Conservation (phyloP, 805 yeast species). For the Candida coquimbonensis region DNA sequence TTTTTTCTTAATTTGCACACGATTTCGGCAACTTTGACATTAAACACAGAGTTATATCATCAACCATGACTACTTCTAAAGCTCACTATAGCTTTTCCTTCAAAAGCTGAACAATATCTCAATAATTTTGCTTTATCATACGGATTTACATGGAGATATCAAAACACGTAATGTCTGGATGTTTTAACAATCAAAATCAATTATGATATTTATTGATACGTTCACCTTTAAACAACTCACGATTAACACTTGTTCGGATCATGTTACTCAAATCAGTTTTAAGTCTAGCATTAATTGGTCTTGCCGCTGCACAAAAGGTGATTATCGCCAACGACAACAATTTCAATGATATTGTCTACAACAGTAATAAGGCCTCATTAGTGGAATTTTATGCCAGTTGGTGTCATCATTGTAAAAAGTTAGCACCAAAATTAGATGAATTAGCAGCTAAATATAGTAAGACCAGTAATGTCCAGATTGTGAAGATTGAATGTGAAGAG, state of each 20-base stretch:
- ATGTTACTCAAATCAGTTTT: conserved; percentile 4
- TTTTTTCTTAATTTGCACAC: too few species aligned
- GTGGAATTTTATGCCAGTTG: conserved; percentile 94
- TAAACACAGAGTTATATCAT: too few species aligned
- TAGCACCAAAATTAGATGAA: conserved; percentile 83
- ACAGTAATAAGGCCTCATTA: conserved; percentile 63
- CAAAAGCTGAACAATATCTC: too few species aligned
- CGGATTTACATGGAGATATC: too few species aligned
- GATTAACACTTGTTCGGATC: not conserved
- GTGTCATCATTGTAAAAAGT: conserved; percentile 93
- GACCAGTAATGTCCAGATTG: conserved; percentile 57
- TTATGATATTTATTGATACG: too few species aligned
- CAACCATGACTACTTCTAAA: too few species aligned
- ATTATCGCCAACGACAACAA: conserved; percentile 40
- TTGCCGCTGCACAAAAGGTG: conserved; percentile 14
- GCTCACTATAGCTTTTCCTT: too few species aligned
- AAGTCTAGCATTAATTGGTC: not conserved
- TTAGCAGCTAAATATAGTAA: conserved; percentile 60
- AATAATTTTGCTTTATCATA: too few species aligned
- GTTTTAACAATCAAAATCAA: too few species aligned
- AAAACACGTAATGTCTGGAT: too few species aligned
- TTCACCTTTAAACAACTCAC: too few species aligned
- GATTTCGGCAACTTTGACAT: too few species aligned
- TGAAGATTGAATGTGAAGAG: conserved; percentile 81
- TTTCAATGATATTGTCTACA: conserved; percentile 49